Conservation (phyloP, 768 basidiomycete species). For the Pisolithus tinctorius region DNA sequence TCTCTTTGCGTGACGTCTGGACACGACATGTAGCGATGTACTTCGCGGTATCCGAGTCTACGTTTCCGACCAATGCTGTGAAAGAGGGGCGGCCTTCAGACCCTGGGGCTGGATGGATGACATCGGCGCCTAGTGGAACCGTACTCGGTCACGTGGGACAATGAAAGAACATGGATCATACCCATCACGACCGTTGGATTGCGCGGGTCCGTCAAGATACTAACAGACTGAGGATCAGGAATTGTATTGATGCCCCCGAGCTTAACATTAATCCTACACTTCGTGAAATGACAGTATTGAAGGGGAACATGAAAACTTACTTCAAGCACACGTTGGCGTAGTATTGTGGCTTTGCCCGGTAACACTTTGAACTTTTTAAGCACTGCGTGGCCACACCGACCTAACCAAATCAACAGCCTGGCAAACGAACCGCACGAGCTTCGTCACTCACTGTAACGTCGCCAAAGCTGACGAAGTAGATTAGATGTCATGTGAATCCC, state of each 20-base stretch:
- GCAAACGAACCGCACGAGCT: not conserved
- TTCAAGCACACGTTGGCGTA: slow-evolving; percentile 78
- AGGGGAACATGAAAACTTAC: slow-evolving; percentile 33
- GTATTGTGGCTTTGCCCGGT: slow-evolving; percentile 65
- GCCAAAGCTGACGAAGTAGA: slow-evolving; percentile 48
- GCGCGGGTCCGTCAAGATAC: slow-evolving; percentile 57
- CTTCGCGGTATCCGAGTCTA: slow-evolving; percentile 71
- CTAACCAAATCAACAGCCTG: slow-evolving; percentile 25
- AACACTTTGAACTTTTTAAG: slow-evolving; percentile 60
- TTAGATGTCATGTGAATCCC: slow-evolving; percentile 1
- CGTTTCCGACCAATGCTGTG: slow-evolving; percentile 72
- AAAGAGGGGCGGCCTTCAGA: slow-evolving; percentile 76
- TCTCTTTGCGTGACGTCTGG: slow-evolving; percentile 65
- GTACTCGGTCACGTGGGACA: not conserved
- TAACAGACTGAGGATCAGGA: slow-evolving; percentile 61
- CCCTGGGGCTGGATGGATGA: slow-evolving; percentile 78
- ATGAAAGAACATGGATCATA: slow-evolving; percentile 15
- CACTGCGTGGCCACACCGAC: slow-evolving; percentile 78
- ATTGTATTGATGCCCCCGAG: slow-evolving; percentile 78
- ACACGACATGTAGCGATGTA: slow-evolving; percentile 58
- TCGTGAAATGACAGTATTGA: not conserved
- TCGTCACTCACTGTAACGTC: slow-evolving; percentile 45
- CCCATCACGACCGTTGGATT: slow-evolving; percentile 81
- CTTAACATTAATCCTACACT: slow-evolving; percentile 69
- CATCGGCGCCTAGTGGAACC: slow-evolving; percentile 56